Percentiles rank a stretch among this genome's conserved stretches.
Conservation (phyloP, 2,329 filamentous ascomycete species). For the Xenoacremonium recifei region DNA sequence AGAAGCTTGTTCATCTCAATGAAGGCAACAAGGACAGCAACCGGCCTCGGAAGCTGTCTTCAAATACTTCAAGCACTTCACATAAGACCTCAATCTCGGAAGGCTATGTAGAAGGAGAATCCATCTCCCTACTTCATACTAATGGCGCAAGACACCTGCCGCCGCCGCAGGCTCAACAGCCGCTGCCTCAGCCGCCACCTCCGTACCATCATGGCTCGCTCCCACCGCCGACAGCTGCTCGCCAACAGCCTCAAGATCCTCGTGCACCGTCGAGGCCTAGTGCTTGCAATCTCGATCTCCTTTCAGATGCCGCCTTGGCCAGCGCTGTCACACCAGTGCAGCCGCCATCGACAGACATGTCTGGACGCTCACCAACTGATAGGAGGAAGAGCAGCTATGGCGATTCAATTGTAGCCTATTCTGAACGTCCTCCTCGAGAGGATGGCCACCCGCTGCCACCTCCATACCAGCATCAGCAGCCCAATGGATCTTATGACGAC, state of each 20-base stretch:
- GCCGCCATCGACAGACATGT: conserved; percentile 46
- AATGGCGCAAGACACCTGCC: conserved; percentile 14
- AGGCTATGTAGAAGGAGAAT: conserved; percentile 44
- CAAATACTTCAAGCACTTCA: conserved; percentile 38
- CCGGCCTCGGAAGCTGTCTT: conserved; percentile 52
- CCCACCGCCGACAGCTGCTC: conserved; percentile 29
- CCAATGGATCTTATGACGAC: conserved; percentile 47
- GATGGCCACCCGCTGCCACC: conserved; percentile 42
- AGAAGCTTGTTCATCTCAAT: conserved; percentile 64
- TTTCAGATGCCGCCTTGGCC: conserved; percentile 60
- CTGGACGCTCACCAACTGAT: conserved; percentile 38
- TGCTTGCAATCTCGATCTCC: conserved; percentile 56
- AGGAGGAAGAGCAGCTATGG: conserved; percentile 49
- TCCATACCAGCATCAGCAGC: conserved; percentile 31
- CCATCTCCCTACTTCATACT: conserved; percentile 42
- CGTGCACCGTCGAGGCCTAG: conserved; percentile 44
- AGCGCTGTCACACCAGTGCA: conserved; percentile 54
- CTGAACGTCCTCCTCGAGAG: conserved; percentile 46
- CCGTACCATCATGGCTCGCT: conserved; percentile 42
- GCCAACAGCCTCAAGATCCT: conserved; percentile 44
- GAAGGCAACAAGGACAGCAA: conserved; percentile 55
- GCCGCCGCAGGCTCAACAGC: conserved; percentile 25
- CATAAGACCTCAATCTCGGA: conserved; percentile 49
- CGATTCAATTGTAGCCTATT: conserved; percentile 44
- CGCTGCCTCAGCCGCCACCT: conserved; percentile 22